Evolutionary conservation across 176 grass and related monocot genomes (phyloP), one percentile per base, ranked within the genome.

Genomic region (Phragmites australis): DNA sequence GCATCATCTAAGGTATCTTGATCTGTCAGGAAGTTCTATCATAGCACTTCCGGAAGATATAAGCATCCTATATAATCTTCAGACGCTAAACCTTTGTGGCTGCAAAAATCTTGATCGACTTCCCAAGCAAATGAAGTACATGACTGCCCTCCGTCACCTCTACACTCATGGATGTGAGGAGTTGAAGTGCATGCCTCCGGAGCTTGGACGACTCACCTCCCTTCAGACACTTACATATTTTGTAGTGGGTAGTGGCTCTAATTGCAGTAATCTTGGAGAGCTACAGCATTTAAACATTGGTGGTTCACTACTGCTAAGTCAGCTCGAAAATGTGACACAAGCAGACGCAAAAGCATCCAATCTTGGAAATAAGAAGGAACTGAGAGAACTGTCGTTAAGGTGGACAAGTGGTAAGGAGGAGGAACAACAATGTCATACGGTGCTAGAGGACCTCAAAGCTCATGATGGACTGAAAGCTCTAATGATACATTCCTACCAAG

Each of bases 1-100:
- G 2, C 44, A 50, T 23, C 80, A 82, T 11, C 43, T 82, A 1
- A 61, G 80, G 44, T 82, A 52, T 6, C 80, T 82, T 51, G 68
- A 74, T 64, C 14, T 72, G 8, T 15, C 55, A 13, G 0, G 0
- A 5, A 82, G 15, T 21, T 0, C 3, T 21, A 63, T 82, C 0
- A 0, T 25, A 21, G 56, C 9, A 74, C 31, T 82, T 73, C 80
- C 80, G 21, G 46, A 51, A 12, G 69, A 72, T 8, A 17, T 34
- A 32, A 62, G 29, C 59, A 62, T 60, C 25, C 25, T 60, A 1
- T 60, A 60, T 60, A 14, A 10, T 71, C 68, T 71, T 2, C 45
- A 50, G 10, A 51, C 46, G 34, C 9, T 72, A 0, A 51, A 52
- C 0, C 26, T 72, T 72, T 32, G 26, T 72, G 0, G 1, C 0